These are phyloP conservation scores for Sporisorium graminicola DNA, from an alignment of 1,284 basidiomycete species.

Conservation along the genomic window DNA sequence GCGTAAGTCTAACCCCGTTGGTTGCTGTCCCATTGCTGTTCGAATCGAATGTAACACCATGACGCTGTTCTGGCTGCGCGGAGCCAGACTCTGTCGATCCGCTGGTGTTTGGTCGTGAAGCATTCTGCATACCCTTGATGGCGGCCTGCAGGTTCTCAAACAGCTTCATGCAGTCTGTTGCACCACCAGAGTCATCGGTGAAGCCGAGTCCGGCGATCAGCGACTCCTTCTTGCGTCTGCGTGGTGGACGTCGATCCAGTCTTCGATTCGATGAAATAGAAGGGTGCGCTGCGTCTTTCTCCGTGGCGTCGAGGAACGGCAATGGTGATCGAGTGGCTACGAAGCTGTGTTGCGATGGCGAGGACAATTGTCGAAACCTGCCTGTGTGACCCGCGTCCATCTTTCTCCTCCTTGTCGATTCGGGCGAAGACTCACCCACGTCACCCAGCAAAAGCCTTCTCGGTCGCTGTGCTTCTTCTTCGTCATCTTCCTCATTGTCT, in stretches of 20 bases:
- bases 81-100: not conserved
- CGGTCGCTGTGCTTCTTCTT: not conserved
- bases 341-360: slow-evolving; percentile 15
- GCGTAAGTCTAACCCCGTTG: slow-evolving; percentile 20
- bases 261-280: slow-evolving; percentile 13
- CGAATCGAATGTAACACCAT: slow-evolving; percentile 15
- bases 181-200: slow-evolving; percentile 17
- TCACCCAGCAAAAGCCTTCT: slow-evolving; percentile 39
- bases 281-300: slow-evolving; percentile 13
- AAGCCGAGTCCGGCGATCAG: slow-evolving; percentile 44
- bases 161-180: slow-evolving; percentile 39
- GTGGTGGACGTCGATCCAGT: slow-evolving; percentile 29
- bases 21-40: not conserved
- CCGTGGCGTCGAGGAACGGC: not conserved
- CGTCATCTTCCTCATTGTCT: slow-evolving; percentile 31
- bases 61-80: not conserved
- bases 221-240: slow-evolving; percentile 44
- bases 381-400: slow-evolving; percentile 47
- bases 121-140: slow-evolving; percentile 31
- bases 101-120: slow-evolving; percentile 15
- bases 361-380: slow-evolving; percentile 19
- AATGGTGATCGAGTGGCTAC: not conserved
- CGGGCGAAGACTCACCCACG: slow-evolving; percentile 38
- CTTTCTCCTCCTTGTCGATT: slow-evolving; percentile 35
- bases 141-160: slow-evolving; percentile 49